Evolutionary conservation across 2,329 filamentous ascomycete species (phyloP).

Genomic region (Domatiomyces globalis): DNA sequence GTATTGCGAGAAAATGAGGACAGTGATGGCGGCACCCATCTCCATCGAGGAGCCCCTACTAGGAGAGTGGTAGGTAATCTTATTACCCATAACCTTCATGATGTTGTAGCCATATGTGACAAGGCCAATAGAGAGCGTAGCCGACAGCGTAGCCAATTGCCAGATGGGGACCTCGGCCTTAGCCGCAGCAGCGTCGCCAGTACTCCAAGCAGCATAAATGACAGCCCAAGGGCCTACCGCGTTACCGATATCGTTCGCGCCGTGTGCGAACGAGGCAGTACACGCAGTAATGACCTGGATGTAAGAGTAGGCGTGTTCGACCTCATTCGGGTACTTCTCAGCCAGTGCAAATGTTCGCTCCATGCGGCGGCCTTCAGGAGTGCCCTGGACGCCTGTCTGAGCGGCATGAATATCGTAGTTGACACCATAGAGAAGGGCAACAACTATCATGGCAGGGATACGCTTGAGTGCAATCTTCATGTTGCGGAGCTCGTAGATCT

Average conservation of each 20-base stretch:
- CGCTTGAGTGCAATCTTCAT: conserved; percentile 49
- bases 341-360: conserved; percentile 50
- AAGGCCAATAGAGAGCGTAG: conserved; percentile 51
- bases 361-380: conserved; percentile 61
- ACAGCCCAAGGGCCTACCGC: conserved; percentile 55
- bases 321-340: conserved; percentile 53
- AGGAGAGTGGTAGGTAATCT: conserved; percentile 57
- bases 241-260: conserved; percentile 64
- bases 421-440: conserved; percentile 54
- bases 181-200: conserved; percentile 44
- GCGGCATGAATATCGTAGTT: conserved; percentile 73
- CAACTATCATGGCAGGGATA: conserved; percentile 52
- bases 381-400: conserved; percentile 55
- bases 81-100: conserved; percentile 78
- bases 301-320: conserved; percentile 47
- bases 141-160: conserved; percentile 58
- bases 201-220: conserved; percentile 54
- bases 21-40: conserved; percentile 62
- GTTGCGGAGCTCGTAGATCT: conserved; percentile 63
- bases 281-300: conserved; percentile 40
- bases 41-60: conserved; percentile 56
- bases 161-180: conserved; percentile 58
- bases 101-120: conserved; percentile 71
- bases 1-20: conserved; percentile 62
- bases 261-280: conserved; percentile 44